Percentiles rank a stretch among this genome's conserved stretches.
Conservation (phyloP, 768 basidiomycete genomes). For the Pleurotus giganteus region DNA sequence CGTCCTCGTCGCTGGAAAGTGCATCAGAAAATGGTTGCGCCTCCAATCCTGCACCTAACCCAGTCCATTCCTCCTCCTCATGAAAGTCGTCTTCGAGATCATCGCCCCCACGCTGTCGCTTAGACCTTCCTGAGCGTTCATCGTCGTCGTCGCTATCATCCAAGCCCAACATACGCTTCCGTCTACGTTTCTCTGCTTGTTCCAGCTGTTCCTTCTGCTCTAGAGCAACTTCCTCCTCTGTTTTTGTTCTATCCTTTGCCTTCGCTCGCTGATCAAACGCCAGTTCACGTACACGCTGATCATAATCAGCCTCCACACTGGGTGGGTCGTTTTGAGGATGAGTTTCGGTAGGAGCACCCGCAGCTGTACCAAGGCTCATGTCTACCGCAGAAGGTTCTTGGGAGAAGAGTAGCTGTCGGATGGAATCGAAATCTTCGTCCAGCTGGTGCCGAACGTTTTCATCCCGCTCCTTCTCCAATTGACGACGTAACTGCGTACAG, state of each 20-base stretch:
- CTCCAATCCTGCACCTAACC: constrained; percentile 41
- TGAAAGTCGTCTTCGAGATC: constrained; percentile 90
- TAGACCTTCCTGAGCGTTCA: constrained; percentile 50
- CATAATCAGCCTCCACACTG: constrained; percentile 69
- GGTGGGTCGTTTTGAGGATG: constrained; percentile 16
- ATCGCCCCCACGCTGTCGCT: constrained; percentile 66
- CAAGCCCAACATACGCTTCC: constrained; percentile 84
- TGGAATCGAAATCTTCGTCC: constrained; percentile 81
- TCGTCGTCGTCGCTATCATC: constrained; percentile 67
- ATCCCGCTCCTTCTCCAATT: constrained; percentile 83
- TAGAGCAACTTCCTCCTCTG: constrained; percentile 88
- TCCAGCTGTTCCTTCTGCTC: constrained; percentile 87
- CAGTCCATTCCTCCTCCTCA: constrained; percentile 40
- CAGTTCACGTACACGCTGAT: constrained; percentile 87
- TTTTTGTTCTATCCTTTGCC: constrained; percentile 93
- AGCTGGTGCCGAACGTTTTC: constrained; percentile 85
- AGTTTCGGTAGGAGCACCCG: constrained; percentile 12
- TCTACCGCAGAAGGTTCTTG: constrained; percentile 46
- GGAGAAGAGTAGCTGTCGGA: constrained; percentile 72
- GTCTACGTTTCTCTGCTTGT: constrained; percentile 76
- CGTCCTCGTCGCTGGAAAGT: constrained; percentile 34
- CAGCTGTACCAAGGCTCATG: constrained; percentile 34
- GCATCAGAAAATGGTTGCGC: constrained; percentile 27
- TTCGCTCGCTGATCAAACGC: constrained; percentile 93
- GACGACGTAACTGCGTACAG: constrained; percentile 70